Evolutionary conservation across 177 flowering plant species (phyloP), one percentile per base, ranked within the genome.

Genomic region (Vitis hybrid): DNA sequence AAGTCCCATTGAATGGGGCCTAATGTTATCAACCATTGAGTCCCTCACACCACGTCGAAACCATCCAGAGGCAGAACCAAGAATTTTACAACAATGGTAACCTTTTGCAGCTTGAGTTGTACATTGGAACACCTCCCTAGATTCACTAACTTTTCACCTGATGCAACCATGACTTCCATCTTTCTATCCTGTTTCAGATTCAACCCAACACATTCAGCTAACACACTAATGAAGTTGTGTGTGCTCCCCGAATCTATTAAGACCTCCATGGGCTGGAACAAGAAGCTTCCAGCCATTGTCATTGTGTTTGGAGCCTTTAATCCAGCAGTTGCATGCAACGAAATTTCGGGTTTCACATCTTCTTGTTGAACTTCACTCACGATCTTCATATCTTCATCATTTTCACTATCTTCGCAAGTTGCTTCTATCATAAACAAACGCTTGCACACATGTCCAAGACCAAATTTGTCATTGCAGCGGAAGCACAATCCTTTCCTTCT

Each of bases 111-210:
- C 18, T 45, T 56, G 11, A 55, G 32, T 15, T 64, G 45, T 18
- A 15, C 54, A 11, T 45, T 11, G 11, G 56, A 21, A 19, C 73
- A 75, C 15, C 32, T 65, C 4, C 77, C 77, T 12, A 30, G 15
- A n/a, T 59, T 51, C 9, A 10, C 18, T 1, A 70, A 9, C 13
- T 21, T 65, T 19, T 70, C 69, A 3, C 73, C 70, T 30, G 17
- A 51, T 2, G 77, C 77, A 6, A 60, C 69, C 60, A n/a, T 10
- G 2, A 75, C 73, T 15, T 75, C 70, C 11, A 69, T 26, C 0
- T 26, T 26, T 26, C 30, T 26, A 26, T 26, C 4, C 30, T 26
- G 30, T 3, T 26, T 26, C 30, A 26, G 30, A 26, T 26, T 26
- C 4, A 26, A 26, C 30, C 30, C 30, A 26, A 26, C 30, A 26